Evolutionary conservation across 768 basidiomycete genomes (phyloP).

Genomic region (Termitomyces sp.): DNA sequence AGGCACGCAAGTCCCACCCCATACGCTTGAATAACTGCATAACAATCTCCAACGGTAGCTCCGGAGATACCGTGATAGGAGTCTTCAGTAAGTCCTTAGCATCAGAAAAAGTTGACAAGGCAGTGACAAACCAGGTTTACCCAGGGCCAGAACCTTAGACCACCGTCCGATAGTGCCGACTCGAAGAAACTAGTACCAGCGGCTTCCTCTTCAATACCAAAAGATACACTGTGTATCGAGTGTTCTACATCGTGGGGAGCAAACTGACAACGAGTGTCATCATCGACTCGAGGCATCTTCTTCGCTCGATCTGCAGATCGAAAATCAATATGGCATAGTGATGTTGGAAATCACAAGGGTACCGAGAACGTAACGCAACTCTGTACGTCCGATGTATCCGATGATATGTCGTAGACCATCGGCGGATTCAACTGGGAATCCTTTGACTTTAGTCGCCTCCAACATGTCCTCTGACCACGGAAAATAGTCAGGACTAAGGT

Average conservation of each 20-base stretch:
- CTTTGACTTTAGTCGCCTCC: constrained; percentile 71
- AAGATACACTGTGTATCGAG: constrained; percentile 42
- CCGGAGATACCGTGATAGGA: constrained; percentile 87
- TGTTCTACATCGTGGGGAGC: constrained; percentile 47
- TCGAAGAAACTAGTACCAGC: constrained; percentile 57
- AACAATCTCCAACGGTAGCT: constrained; percentile 90
- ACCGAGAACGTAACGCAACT: constrained; percentile 86
- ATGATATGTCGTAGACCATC: constrained; percentile 55
- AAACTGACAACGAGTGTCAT: constrained; percentile 73
- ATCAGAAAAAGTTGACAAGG: not conserved
- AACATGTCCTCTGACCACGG: constrained; percentile 57
- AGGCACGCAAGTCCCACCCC: constrained; percentile 60
- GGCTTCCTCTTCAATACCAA: constrained; percentile 65
- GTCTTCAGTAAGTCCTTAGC: constrained; percentile 46
- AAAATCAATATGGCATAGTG: not conserved
- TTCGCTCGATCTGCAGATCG: constrained; percentile 59
- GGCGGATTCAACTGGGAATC: constrained; percentile 82
- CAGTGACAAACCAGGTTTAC: constrained; percentile 75
- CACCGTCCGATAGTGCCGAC: constrained; percentile 47
- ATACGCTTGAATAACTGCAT: constrained; percentile 97
- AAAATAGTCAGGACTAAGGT: not conserved
- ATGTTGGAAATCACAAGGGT: constrained; percentile 4
- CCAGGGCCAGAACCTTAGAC: constrained; percentile 79
- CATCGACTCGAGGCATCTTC: constrained; percentile 52
- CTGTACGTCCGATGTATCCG: constrained; percentile 86